Evolutionary conservation across 768 basidiomycete genomes (phyloP).

Genomic region (Mycena metata): DNA sequence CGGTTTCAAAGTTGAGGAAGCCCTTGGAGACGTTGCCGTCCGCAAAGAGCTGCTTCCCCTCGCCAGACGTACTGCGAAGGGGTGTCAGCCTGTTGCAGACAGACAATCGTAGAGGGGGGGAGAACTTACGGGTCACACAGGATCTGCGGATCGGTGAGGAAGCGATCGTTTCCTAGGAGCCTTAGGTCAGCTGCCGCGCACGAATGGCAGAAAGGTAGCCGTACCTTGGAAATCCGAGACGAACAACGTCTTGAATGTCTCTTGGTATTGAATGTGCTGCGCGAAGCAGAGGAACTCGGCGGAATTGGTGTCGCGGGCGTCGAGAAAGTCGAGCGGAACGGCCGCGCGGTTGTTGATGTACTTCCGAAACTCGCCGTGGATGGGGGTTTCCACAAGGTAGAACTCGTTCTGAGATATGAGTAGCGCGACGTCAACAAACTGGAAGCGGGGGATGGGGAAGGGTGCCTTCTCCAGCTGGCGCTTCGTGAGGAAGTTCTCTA

Average conservation of each 20-base stretch:
- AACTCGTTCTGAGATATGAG: neutral
- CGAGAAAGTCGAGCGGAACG: slow-evolving; percentile 2
- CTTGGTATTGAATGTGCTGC: slow-evolving; percentile 43
- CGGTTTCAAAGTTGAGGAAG: neutral
- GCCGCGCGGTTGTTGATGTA: slow-evolving; percentile 44
- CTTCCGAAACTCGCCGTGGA: slow-evolving; percentile 41
- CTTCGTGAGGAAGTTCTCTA: neutral
- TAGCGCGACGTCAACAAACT: neutral
- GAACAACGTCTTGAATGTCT: slow-evolving; percentile 40
- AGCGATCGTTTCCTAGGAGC: slow-evolving; percentile 28
- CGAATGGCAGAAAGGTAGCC: neutral
- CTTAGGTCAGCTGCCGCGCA: neutral
- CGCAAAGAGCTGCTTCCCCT: neutral
- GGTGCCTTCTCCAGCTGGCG: neutral
- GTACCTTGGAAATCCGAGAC: slow-evolving; percentile 46
- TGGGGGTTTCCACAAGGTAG: slow-evolving; percentile 35
- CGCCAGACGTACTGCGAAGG: neutral
- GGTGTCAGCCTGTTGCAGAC: neutral
- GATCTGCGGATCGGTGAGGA: slow-evolving; percentile 43
- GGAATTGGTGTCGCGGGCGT: neutral
- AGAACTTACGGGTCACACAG: slow-evolving; percentile 33
- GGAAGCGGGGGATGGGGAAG: neutral
- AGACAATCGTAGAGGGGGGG: neutral
- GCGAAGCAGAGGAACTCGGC: slow-evolving; percentile 40
- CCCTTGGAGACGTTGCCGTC: slow-evolving; percentile 18